Evolutionary conservation across 2,329 filamentous ascomycete species (phyloP).

Genomic region (Pseudogymnoascus pannorum): DNA sequence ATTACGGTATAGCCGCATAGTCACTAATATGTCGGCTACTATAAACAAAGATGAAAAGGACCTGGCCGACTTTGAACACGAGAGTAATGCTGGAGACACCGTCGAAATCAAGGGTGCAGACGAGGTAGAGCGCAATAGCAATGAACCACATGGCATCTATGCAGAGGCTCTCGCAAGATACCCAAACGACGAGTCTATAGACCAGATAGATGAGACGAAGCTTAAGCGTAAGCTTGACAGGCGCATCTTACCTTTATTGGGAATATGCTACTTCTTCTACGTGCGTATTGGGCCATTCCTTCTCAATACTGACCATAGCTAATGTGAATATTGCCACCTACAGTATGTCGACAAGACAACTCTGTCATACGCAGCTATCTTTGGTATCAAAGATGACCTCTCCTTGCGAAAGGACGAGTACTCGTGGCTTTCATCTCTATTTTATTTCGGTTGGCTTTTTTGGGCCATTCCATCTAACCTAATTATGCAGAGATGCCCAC

Average conservation of each 20-base stretch:
- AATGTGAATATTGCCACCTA: background rate
- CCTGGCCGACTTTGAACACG: background rate
- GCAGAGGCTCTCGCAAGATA: conserved; percentile 4
- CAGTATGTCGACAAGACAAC: conserved; percentile 46
- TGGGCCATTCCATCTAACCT: conserved; percentile 25
- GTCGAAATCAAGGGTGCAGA: background rate
- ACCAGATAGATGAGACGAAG: conserved; percentile 28
- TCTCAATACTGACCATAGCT: background rate
- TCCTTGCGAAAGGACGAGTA: background rate
- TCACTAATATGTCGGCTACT: background rate
- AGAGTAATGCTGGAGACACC: background rate
- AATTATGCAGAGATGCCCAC: conserved; percentile 27
- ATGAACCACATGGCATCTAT: background rate
- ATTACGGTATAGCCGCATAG: background rate
- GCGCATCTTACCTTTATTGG: conserved; percentile 32
- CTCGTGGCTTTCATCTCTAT: background rate
- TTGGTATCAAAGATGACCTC: conserved; percentile 51
- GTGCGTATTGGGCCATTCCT: background rate
- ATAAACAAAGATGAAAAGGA: background rate
- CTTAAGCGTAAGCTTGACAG: conserved; percentile 33
- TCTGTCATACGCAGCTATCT: conserved; percentile 50
- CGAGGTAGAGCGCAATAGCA: background rate
- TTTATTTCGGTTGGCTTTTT: conserved; percentile 25
- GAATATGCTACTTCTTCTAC: conserved; percentile 30
- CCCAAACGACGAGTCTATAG: conserved; percentile 29